Evolutionary conservation across 371 early-diverging fungal species (phyloP), one percentile per base, ranked within the genome.

Genomic region (Capillidium heterosporum): DNA sequence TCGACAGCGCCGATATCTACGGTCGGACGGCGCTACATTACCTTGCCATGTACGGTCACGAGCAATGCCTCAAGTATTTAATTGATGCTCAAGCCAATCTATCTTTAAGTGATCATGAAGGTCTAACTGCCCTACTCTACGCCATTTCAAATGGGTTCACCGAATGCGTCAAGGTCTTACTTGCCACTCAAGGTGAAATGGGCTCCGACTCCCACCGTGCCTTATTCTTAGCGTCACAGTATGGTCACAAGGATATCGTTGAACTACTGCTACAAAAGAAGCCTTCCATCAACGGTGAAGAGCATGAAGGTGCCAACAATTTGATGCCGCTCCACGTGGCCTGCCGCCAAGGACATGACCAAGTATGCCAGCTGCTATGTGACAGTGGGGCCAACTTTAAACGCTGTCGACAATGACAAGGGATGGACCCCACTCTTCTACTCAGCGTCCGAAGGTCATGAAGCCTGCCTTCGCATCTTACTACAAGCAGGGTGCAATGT

Each of bases 391-490:
- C 77, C 1, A 78, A 85, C 17, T n/a, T 72, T 89, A n/a, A 82
- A 94, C 42, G 74, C 73, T 10, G 67, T 71, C 1, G 97, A 96
- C 67, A 82, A 81, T 64, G 87, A 91, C 68, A 82, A 89, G 65
- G 82, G 89, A 7, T 96, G 97, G 97, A 87, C 93, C 2, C 91
- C 95, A 0, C 65, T 94, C 2, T 96, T 96, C 59, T 94, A 89
- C 73, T 88, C 93, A 3, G 91, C 90, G 21, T 78, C 81, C 51
- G 93, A 95, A 59, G 97, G 97, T 1, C 83, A 92, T 62, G 68
- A 72, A 0, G 83, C 82, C 23, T 87, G 89, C 65, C 86, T 87
- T 1, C 71, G 76, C 31, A 73, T 86, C 4, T 66, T 96, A 52
- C 63, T 95, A 15, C 78, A 78, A n/a, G 84, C 87, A 0, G 88